Base-by-base conservation (phyloP, 2,329 filamentous ascomycete species). In the Gnomoniopsis smithogilvyi region DNA sequence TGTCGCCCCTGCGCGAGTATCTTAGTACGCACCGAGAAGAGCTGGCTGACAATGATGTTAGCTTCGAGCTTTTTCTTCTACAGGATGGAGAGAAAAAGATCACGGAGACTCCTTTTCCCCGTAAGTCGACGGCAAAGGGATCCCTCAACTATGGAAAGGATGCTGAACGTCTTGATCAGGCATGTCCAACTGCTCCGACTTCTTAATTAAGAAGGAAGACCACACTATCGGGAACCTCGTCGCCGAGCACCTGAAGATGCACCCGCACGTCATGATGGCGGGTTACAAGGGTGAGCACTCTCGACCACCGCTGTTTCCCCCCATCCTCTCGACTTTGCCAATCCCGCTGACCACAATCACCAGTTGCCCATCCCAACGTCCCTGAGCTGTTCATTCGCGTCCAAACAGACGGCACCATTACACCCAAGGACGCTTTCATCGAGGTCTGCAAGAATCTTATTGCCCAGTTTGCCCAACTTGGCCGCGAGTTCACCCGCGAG, bases 181-280 rank as follows among this genome's bases (percentile, higher is more conserved):
- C 70, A 92, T 96, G 72, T 91, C 94, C 22, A 96, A 96, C 72
- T 92, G 91, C n/a, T 90, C 92, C 11, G 90, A 97, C 75, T 99
- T 99, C 78, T 87, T 91, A 60, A 87, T 99, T 76, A 91, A 92
- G 76, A 98, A 97, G 75, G 95, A 99, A 74, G 95, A 99, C 68
- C 94, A 97, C 76, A 97, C 94, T 1, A 84, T 99, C 26, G 95
- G 89, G 67, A 97, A 99, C 74, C 82, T 99, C 58, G 83, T 99
- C 58, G 85, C 89, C 51, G 88, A 91, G 69, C 91, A 94, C 68
- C 88, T 99, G 59, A 87, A 95, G 77, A 87, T 90, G 72, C 89
- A 91, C 68, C 84, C 86, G 19, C 88, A 96, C 71, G 90, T 99
- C 67, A 80, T 89, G 67, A 96, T 98, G 81, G 88, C 93, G 61